These are phyloP conservation scores for Aspergillus thermomutatus DNA, from an alignment of 2,329 filamentous ascomycete species.

Conservation along the genomic window DNA sequence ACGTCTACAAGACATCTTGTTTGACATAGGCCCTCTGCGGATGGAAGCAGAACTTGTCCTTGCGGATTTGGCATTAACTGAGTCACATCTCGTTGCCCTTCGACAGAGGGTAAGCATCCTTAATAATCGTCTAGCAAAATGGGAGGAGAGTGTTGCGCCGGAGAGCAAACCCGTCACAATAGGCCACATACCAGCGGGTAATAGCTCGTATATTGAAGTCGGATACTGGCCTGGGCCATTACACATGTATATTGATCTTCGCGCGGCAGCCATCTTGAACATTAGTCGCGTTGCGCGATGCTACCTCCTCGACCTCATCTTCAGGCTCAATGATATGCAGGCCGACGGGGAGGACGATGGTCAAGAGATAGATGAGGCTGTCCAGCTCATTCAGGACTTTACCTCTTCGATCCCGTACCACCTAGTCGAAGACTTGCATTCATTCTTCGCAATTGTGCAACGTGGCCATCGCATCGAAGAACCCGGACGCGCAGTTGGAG, in stretches of 20 bases:
- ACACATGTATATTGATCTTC: not conserved
- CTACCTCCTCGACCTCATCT: not conserved
- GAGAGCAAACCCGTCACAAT: not conserved
- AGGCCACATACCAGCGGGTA: not conserved
- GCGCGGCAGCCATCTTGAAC: constrained; percentile 1
- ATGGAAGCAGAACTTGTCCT: too few species aligned
- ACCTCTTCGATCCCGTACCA: constrained; percentile 2
- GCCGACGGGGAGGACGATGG: not conserved
- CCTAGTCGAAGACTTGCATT: not conserved
- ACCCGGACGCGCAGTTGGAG: not conserved
- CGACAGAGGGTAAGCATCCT: not conserved
- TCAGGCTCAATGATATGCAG: not conserved
- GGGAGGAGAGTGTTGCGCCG: not conserved
- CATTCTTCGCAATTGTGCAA: not conserved
- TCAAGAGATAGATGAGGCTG: not conserved
- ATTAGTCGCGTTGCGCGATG: constrained; percentile 2
- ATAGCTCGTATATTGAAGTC: not conserved
- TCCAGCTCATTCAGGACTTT: not conserved
- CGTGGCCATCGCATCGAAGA: not conserved
- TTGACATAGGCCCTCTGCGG: too few species aligned
- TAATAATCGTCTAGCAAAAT: not conserved
- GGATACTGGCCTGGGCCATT: constrained; percentile 2
- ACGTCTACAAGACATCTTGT: too few species aligned
- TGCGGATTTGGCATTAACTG: too few species aligned
- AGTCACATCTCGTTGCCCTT: not conserved